phyloP scores from a whole-genome alignment of 2,329 filamentous ascomycete species.

The Ascochyta lentis region DNA sequence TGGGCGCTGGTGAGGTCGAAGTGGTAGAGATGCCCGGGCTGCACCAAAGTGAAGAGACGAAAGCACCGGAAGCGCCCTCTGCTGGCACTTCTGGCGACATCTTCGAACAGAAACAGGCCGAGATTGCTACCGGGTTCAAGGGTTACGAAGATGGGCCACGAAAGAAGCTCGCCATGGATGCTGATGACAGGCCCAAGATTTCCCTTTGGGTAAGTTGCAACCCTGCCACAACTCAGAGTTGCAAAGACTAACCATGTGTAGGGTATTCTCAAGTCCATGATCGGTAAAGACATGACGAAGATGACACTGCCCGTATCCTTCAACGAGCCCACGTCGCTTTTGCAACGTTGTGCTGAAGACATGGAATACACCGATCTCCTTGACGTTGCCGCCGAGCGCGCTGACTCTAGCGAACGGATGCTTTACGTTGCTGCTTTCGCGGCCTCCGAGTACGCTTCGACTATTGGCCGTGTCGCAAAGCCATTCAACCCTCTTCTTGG shows the following conservation, averaged over 20 bases:
- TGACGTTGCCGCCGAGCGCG: slow-evolving; percentile 82
- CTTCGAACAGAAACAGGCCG: slow-evolving; percentile 59
- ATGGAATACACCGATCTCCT: slow-evolving; percentile 97
- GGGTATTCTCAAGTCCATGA: slow-evolving; percentile 98
- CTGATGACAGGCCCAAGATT: slow-evolving; percentile 90
- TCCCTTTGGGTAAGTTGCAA: slow-evolving; percentile 79
- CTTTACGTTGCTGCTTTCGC: slow-evolving; percentile 96
- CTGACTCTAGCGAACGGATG: slow-evolving; percentile 88
- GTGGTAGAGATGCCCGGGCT: slow-evolving; percentile 69
- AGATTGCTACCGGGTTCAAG: slow-evolving; percentile 79
- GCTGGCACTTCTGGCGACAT: slow-evolving; percentile 52
- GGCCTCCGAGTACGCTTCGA: slow-evolving; percentile 94
- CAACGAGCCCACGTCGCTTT: slow-evolving; percentile 94
- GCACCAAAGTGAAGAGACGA: slow-evolving; percentile 48
- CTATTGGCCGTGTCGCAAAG: slow-evolving; percentile 94
- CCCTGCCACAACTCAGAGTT: not conserved
- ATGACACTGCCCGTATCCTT: slow-evolving; percentile 99
- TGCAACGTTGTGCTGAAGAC: slow-evolving; percentile 94
- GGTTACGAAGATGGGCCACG: slow-evolving; percentile 92
- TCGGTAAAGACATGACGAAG: slow-evolving; percentile 99
- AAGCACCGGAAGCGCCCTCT: slow-evolving; percentile 27
- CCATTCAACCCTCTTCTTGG: slow-evolving; percentile 96
- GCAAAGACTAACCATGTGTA: slow-evolving; percentile 50
- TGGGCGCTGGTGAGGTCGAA: slow-evolving; percentile 90
- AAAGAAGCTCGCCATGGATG: slow-evolving; percentile 82